Evolutionary conservation across 169 alveolate species (phyloP).

Genomic region (Cryptosporidium sp.): DNA sequence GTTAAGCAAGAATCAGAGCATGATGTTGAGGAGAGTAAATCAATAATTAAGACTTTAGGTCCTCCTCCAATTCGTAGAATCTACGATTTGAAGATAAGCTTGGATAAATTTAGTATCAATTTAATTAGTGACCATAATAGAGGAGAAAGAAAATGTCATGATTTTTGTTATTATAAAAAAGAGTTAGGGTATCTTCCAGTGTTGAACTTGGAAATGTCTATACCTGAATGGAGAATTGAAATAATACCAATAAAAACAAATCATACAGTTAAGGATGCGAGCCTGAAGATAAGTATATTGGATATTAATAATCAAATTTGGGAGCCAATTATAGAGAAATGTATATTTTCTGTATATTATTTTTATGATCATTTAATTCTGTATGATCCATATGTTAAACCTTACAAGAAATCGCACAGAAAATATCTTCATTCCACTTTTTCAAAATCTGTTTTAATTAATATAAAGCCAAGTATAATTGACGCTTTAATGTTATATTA

Average conservation of each 20-base stretch:
- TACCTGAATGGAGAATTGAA: constrained; percentile 60
- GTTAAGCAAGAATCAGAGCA: constrained; percentile 10
- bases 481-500: constrained; percentile 4
- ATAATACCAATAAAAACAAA: constrained; percentile 52
- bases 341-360: constrained; percentile 42
- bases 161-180: neutral
- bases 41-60: constrained; percentile 7
- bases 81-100: constrained; percentile 6
- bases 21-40: neutral
- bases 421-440: constrained; percentile 56
- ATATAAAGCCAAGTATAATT: constrained; percentile 45
- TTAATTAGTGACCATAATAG: constrained; percentile 2
- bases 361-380: constrained; percentile 60
- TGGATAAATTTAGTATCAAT: constrained; percentile 1
- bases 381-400: constrained; percentile 65
- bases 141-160: neutral
- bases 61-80: constrained; percentile 73
- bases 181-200: constrained; percentile 18
- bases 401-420: constrained; percentile 31
- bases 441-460: constrained; percentile 31
- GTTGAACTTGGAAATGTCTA: constrained; percentile 28
- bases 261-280: constrained; percentile 37
- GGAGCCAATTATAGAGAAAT: constrained; percentile 62
- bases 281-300: constrained; percentile 18
- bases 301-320: constrained; percentile 39